These are phyloP conservation scores for Cylindrodendrum hubeiense DNA, from an alignment of 2,329 filamentous ascomycete genomes.

Conservation along the genomic window DNA sequence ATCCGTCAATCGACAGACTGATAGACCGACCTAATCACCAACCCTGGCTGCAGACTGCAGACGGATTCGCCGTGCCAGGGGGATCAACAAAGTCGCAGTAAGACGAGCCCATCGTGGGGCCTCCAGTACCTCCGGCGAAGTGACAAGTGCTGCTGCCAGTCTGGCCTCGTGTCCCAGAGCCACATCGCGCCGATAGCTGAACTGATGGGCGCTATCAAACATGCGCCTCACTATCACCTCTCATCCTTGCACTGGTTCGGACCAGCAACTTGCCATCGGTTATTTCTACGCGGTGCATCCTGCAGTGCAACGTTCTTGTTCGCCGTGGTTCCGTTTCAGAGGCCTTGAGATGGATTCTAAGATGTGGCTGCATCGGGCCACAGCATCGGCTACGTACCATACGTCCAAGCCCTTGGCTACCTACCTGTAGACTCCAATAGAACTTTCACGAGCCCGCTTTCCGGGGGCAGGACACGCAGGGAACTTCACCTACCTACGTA, in stretches of 20 bases:
- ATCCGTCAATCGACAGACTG: slow-evolving; percentile 1
- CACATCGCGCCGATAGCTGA: slow-evolving; percentile 2
- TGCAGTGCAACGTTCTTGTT: slow-evolving; percentile 25
- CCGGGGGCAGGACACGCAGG: not conserved
- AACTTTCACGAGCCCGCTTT: not conserved
- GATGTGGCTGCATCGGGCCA: slow-evolving; percentile 31
- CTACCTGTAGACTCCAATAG: not conserved
- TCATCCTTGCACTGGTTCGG: not conserved
- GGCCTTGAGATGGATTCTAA: slow-evolving; percentile 18
- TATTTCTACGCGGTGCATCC: slow-evolving; percentile 21
- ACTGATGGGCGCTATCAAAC: not conserved
- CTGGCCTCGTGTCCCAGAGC: not conserved
- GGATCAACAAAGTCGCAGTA: not conserved
- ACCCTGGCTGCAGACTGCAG: not conserved
- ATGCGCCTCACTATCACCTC: not conserved
- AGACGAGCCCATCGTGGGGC: not conserved
- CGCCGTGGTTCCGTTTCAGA: slow-evolving; percentile 18
- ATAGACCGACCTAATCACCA: slow-evolving; percentile 9
- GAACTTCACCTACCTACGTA: not conserved
- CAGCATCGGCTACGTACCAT: slow-evolving; percentile 14
- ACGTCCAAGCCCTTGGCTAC: slow-evolving; percentile 5
- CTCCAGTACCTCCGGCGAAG: not conserved
- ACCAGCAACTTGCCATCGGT: slow-evolving; percentile 14
- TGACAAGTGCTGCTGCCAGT: not conserved
- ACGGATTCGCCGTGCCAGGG: slow-evolving; percentile 6